phyloP scores from a whole-genome alignment of 306 rosid genomes.

The Casuarina equisetifolia region DNA sequence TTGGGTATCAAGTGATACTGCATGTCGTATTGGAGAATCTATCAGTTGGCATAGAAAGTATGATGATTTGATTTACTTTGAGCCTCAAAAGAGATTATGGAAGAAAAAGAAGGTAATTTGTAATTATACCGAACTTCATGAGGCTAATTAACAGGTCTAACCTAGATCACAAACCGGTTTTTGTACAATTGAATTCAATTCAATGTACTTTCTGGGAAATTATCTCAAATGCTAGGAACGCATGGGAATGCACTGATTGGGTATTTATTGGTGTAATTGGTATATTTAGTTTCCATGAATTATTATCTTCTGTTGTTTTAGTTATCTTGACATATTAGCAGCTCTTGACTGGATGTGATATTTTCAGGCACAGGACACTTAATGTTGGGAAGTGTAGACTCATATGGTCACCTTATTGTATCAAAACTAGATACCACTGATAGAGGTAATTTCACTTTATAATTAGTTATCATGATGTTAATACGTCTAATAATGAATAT shows the following conservation, averaged over 20 bases:
- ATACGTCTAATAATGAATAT: slow-evolving; percentile 7
- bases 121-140: too few species aligned
- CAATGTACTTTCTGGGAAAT: too few species aligned
- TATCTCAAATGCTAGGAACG: too few species aligned
- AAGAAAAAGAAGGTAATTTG: too few species aligned
- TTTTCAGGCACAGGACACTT: slow-evolving; percentile 59
- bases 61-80: too few species aligned
- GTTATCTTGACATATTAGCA: background rate
- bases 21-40: too few species aligned
- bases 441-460: slow-evolving; percentile 45
- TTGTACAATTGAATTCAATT: too few species aligned
- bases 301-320: background rate
- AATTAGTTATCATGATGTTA: slow-evolving; percentile 14
- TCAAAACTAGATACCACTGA: slow-evolving; percentile 71
- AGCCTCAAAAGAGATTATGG: too few species aligned
- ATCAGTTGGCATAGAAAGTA: too few species aligned
- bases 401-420: slow-evolving; percentile 83
- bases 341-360: slow-evolving; percentile 10
- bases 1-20: too few species aligned
- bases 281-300: background rate
- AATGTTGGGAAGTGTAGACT: slow-evolving; percentile 86
- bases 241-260: background rate
- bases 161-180: too few species aligned
- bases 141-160: too few species aligned
- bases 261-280: background rate